A percentile compares a stretch with the other conserved stretches of the same genome.
These are phyloP conservation scores for Thymus mandschuricus DNA, from an alignment of 257 asterid species.

Conservation along the genomic window DNA sequence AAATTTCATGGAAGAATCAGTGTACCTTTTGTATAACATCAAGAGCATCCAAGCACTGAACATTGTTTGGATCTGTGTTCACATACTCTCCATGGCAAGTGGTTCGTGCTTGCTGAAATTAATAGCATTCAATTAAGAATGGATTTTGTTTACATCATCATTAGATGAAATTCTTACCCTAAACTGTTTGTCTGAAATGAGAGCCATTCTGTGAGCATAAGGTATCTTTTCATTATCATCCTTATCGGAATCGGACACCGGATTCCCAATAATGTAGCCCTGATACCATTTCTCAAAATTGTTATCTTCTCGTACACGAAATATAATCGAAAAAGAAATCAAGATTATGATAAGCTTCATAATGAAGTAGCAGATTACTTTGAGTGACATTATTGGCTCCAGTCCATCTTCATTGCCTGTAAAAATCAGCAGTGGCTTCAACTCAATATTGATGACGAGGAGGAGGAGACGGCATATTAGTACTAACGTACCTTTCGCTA, in stretches of 20 bases:
- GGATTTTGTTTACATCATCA: background rate
- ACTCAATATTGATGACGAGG: background rate
- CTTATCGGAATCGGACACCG: background rate
- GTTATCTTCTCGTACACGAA: background rate
- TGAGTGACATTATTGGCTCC: slow-evolving; percentile 42
- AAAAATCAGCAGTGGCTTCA: background rate
- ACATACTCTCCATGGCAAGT: slow-evolving; percentile 47
- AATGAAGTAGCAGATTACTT: slow-evolving; percentile 26
- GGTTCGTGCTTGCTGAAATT: slow-evolving; percentile 41
- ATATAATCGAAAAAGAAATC: no score
- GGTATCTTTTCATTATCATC: slow-evolving; percentile 41
- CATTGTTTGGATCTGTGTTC: slow-evolving; percentile 38
- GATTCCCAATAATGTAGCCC: slow-evolving; percentile 57
- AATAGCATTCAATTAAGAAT: background rate
- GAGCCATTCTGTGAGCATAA: slow-evolving; percentile 55
- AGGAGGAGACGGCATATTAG: no score
- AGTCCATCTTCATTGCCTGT: slow-evolving; percentile 55
- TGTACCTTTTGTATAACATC: slow-evolving; percentile 34
- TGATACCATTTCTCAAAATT: slow-evolving; percentile 15
- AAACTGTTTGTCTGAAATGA: slow-evolving; percentile 48
- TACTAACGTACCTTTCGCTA: slow-evolving; percentile 43
- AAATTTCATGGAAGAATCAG: no score
- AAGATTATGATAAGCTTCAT: no score
- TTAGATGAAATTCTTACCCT: slow-evolving; percentile 34
- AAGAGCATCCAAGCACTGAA: slow-evolving; percentile 39